Evolutionary conservation across 2,329 filamentous ascomycete genomes (phyloP), one percentile per base, ranked within the genome.

Genomic region (Microdochium paspali): DNA sequence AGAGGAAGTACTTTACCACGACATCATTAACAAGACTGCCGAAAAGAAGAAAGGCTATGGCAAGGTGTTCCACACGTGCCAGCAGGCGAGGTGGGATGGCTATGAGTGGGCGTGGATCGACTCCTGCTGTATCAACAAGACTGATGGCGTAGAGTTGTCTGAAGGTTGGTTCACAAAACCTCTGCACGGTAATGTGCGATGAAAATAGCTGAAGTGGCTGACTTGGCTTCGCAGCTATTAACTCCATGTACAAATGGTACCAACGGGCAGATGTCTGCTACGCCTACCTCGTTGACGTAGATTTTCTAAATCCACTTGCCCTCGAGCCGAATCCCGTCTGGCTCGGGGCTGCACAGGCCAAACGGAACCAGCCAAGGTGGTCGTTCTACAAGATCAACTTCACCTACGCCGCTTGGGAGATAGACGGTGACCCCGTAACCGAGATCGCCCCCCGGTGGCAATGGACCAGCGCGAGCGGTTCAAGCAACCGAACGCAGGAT

Each of bases 301-400:
- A 40, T n/a, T 18, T 21, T 9, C 6, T 40, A 20, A 40, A 40
- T 18, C 35, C 35, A 5, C 35, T 40, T 12, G 35, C 18, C 9
- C 12, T 40, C 10, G 35, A 40, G 35, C 35, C 35, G 35, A 40
- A 40, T 20, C 35, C 35, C 55, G 35, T 59, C 66, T 30, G 67
- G 67, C 46, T 46, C 52, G 1, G 56, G 58, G 2, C 63, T 66
- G 46, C 40, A 64, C 40, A 51, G 54, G n/a, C 55, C 55, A 12
- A 48, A 58, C 52, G 50, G 58, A 42, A 32, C 32, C 5, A 31
- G 7, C 23, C 28, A 23, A n/a, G 32, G 30, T 42, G 45, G 26
- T n/a, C 7, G 1, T 61, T 13, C 55, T 53, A 0, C 52, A 48
- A 13, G 47, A 49, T 24, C 31, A 61, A 35, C 49, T 47, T 24